Evolutionary conservation across 2,329 filamentous ascomycete species (phyloP).

Genomic region (Blastomyces percursus): DNA sequence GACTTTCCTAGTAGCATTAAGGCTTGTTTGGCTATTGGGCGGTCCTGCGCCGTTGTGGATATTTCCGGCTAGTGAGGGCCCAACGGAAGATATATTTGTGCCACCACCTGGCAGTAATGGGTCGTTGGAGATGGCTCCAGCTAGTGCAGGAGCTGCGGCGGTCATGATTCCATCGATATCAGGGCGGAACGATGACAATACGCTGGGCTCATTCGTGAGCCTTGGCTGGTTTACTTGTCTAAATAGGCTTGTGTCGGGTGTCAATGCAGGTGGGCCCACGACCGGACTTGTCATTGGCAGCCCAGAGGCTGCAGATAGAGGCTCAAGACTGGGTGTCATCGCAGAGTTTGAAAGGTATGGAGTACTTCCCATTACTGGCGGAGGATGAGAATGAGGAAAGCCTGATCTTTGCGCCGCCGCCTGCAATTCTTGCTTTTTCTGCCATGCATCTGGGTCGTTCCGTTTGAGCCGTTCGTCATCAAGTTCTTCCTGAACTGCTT

Average conservation of each 20-base stretch:
- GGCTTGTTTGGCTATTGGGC: neutral
- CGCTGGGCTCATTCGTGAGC: neutral
- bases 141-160: neutral
- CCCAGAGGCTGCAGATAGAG: neutral
- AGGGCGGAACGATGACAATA: neutral
- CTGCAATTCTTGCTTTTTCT: conserved; percentile 11
- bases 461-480: conserved; percentile 32
- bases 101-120: neutral
- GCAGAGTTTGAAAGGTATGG: neutral
- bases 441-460: conserved; percentile 27
- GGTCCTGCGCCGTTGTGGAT: neutral
- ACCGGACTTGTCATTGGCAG: conserved; percentile 10
- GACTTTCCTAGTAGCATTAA: neutral
- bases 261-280: conserved; percentile 17
- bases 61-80: neutral
- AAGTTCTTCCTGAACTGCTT: conserved; percentile 41
- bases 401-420: neutral
- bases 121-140: neutral
- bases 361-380: neutral
- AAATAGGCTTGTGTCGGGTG: conserved; percentile 17
- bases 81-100: neutral
- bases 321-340: neutral
- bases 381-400: neutral
- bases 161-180: neutral
- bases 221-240: neutral